phyloP scores from a whole-genome alignment of 495 filamentous ascomycete species.

The Penicillium coffeae region DNA sequence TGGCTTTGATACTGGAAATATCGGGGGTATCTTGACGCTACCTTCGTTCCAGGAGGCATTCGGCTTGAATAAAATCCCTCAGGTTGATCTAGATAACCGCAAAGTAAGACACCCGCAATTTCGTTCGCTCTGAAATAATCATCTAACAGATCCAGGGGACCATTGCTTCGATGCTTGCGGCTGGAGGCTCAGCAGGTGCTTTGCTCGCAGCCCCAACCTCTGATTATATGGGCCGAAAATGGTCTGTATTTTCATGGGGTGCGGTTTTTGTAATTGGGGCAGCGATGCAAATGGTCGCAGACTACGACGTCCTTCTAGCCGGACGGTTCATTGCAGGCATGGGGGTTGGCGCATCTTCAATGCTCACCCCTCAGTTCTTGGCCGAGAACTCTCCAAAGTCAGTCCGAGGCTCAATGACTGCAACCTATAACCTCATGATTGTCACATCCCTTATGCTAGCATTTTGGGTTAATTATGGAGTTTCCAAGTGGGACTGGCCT shows the following conservation, averaged over 20 bases:
- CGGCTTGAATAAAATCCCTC: slow-evolving; percentile 13
- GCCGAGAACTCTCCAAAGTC: slow-evolving; percentile 32
- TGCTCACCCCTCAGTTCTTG: slow-evolving; percentile 21
- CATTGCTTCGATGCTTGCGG: slow-evolving; percentile 59
- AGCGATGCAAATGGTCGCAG: slow-evolving; percentile 53
- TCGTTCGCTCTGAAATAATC: slow-evolving; percentile 32
- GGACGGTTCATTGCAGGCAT: slow-evolving; percentile 44
- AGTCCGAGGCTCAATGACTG: slow-evolving; percentile 23
- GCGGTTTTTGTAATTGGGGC: slow-evolving; percentile 56
- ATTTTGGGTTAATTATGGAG: slow-evolving; percentile 26
- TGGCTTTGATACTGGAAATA: slow-evolving; percentile 65
- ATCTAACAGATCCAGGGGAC: slow-evolving; percentile 50
- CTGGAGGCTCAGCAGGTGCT: slow-evolving; percentile 56
- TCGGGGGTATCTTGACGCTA: slow-evolving; percentile 59
- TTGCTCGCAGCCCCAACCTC: slow-evolving; percentile 51
- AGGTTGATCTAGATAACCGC: slow-evolving; percentile 15
- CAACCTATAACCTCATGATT: slow-evolving; percentile 27
- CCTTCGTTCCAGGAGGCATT: slow-evolving; percentile 51
- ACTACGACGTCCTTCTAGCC: slow-evolving; percentile 28
- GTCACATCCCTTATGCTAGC: slow-evolving; percentile 23
- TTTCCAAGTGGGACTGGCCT: slow-evolving; percentile 18
- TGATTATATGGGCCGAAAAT: slow-evolving; percentile 52
- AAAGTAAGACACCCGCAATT: slow-evolving; percentile 9
- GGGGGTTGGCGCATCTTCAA: slow-evolving; percentile 19
- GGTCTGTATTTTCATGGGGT: slow-evolving; percentile 47